Conservation (phyloP, 78 protist species). For the Blattamonas nauphoetae region DNA sequence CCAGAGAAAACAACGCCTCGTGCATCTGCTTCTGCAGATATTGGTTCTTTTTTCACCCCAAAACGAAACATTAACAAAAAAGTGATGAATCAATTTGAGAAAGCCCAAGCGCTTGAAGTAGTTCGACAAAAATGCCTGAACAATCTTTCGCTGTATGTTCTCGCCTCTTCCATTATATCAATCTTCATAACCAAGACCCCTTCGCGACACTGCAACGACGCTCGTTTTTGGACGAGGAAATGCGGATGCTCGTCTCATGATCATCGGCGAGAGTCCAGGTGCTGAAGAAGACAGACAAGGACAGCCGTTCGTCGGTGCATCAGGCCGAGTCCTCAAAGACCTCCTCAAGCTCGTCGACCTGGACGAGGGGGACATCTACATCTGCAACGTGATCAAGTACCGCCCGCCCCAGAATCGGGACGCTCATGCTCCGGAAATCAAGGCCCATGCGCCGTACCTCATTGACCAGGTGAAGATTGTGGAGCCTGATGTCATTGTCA, state of each 20-base stretch:
- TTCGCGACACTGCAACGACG: background rate
- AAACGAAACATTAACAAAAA: too few species aligned
- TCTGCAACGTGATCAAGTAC: background rate
- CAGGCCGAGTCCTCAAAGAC: background rate
- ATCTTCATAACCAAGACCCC: background rate
- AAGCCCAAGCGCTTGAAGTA: too few species aligned
- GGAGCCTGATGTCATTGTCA: background rate
- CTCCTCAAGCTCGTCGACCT: background rate
- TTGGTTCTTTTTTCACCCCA: too few species aligned
- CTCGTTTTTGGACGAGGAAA: constrained; percentile 1
- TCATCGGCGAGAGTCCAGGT: constrained; percentile 1
- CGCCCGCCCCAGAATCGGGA: background rate
- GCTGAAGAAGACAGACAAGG: background rate
- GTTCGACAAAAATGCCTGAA: too few species aligned
- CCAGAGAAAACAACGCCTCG: too few species aligned
- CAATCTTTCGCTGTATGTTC: too few species aligned
- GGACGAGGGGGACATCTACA: background rate
- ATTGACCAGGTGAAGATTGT: background rate
- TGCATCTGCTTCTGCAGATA: too few species aligned
- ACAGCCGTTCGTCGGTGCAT: background rate
- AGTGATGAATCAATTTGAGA: too few species aligned
- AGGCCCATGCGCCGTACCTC: background rate
- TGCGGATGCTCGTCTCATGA: background rate
- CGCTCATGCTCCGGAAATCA: background rate
- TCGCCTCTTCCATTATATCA: background rate